phyloP scores from a whole-genome alignment of 2,329 filamentous ascomycete species.

The Macroventuria anomochaeta region DNA sequence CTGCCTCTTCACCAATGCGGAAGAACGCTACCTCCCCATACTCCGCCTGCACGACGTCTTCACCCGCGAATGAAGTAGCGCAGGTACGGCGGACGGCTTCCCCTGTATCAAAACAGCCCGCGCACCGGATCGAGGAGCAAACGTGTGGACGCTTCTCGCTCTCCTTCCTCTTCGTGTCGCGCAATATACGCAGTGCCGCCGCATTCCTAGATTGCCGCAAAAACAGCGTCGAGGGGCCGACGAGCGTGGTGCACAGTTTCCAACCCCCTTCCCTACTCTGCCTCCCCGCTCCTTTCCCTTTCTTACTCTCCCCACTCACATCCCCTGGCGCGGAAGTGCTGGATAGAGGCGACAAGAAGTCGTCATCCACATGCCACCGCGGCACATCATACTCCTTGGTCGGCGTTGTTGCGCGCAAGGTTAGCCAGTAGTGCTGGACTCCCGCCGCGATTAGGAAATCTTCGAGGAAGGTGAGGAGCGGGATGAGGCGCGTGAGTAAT shows the following conservation, averaged over 20 bases:
- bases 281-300: not conserved
- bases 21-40: conserved; percentile 52
- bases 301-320: not conserved
- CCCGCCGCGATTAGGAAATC: conserved; percentile 46
- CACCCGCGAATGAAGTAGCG: conserved; percentile 29
- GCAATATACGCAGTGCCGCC: conserved; percentile 45
- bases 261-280: conserved; percentile 40
- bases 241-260: conserved; percentile 58
- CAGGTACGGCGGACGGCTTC: conserved; percentile 51
- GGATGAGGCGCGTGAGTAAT: conserved; percentile 46
- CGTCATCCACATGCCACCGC: conserved; percentile 60
- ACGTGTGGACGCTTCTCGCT: conserved; percentile 42
- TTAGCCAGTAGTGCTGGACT: conserved; percentile 56
- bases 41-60: conserved; percentile 1
- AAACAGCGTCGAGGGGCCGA: conserved; percentile 57
- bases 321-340: not conserved
- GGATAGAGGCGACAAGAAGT: conserved; percentile 48
- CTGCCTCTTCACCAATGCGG: conserved; percentile 50
- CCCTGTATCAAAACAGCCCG: conserved; percentile 53
- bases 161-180: conserved; percentile 29
- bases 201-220: conserved; percentile 21
- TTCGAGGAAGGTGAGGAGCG: conserved; percentile 53
- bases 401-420: conserved; percentile 55
- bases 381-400: conserved; percentile 54
- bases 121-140: conserved; percentile 54